Evolutionary conservation across 2,329 filamentous ascomycete genomes (phyloP).

Genomic region (Decorospora gaudefroyi): DNA sequence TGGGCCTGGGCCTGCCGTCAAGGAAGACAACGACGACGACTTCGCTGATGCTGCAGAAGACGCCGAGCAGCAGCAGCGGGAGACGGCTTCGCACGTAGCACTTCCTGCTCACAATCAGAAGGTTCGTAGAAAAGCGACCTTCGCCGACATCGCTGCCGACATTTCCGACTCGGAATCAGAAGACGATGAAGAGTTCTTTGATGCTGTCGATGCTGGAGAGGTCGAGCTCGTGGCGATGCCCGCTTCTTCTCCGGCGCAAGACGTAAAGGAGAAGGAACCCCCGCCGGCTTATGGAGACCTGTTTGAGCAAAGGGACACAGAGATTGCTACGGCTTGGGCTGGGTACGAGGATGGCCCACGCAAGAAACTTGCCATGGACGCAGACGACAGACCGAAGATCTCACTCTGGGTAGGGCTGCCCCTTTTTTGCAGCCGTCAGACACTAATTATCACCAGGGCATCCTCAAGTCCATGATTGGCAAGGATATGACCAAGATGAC

Average conservation of each 20-base stretch:
- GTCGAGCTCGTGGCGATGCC: slow-evolving; percentile 78
- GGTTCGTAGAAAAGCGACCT: slow-evolving; percentile 64
- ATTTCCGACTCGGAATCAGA: slow-evolving; percentile 72
- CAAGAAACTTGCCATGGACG: slow-evolving; percentile 80
- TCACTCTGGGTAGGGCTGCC: slow-evolving; percentile 77
- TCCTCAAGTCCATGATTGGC: slow-evolving; percentile 98
- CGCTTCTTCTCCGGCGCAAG: slow-evolving; percentile 33
- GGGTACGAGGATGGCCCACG: slow-evolving; percentile 92
- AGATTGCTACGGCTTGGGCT: slow-evolving; percentile 77
- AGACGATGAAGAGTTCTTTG: slow-evolving; percentile 92
- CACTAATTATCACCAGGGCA: slow-evolving; percentile 64
- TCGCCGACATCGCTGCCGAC: slow-evolving; percentile 69
- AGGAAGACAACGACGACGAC: slow-evolving; percentile 37
- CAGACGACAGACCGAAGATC: slow-evolving; percentile 89
- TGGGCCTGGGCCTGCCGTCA: slow-evolving; percentile 17
- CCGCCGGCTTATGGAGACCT: slow-evolving; percentile 51
- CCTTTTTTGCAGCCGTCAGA: background rate
- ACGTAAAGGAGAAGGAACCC: slow-evolving; percentile 43
- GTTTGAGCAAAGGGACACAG: slow-evolving; percentile 57
- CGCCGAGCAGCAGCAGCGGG: slow-evolving; percentile 44
- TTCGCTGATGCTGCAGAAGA: slow-evolving; percentile 41
- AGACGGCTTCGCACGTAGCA: slow-evolving; percentile 24
- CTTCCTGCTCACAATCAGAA: slow-evolving; percentile 19
- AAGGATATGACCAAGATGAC: slow-evolving; percentile 99
- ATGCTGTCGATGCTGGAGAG: slow-evolving; percentile 91